Percentiles rank a stretch among this genome's conserved stretches.
Conservation (phyloP, 352 stramenopile genomes). For the Pythium phragmitis region DNA sequence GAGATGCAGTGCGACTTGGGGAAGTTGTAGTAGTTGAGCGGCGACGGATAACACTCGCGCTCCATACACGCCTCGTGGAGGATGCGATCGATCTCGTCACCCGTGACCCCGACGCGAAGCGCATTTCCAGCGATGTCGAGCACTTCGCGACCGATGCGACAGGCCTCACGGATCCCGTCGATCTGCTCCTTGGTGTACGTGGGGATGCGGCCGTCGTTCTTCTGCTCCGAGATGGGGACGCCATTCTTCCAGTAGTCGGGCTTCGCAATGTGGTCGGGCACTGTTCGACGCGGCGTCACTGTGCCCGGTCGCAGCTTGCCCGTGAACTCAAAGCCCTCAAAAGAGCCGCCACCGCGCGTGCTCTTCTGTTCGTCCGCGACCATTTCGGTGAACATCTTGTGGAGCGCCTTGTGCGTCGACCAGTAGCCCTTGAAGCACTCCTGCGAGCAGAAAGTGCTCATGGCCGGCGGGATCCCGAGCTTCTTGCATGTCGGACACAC, state of each 20-base stretch:
- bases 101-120: slow-evolving; percentile 90
- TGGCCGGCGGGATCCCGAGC: slow-evolving; percentile 78
- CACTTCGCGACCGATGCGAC: slow-evolving; percentile 90
- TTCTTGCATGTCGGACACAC: slow-evolving; percentile 92
- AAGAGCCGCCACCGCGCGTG: slow-evolving; percentile 25
- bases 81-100: slow-evolving; percentile 96
- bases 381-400: slow-evolving; percentile 93
- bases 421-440: slow-evolving; percentile 97
- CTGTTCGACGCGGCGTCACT: slow-evolving; percentile 69
- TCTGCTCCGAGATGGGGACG: slow-evolving; percentile 63
- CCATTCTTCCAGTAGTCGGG: slow-evolving; percentile 92
- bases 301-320: slow-evolving; percentile 80
- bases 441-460: slow-evolving; percentile 93
- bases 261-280: slow-evolving; percentile 75
- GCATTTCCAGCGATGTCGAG: slow-evolving; percentile 93
- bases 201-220: slow-evolving; percentile 81
- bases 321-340: slow-evolving; percentile 83
- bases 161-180: slow-evolving; percentile 90
- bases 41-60: slow-evolving; percentile 94
- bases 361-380: slow-evolving; percentile 39
- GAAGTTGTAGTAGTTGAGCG: slow-evolving; percentile 98
- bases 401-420: slow-evolving; percentile 93
- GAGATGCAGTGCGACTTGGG: slow-evolving; percentile 91
- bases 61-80: slow-evolving; percentile 94
- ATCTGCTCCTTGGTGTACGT: slow-evolving; percentile 95